Evolutionary conservation across 2,329 filamentous ascomycete genomes (phyloP).

Genomic region (Aspergillus viridinutans): DNA sequence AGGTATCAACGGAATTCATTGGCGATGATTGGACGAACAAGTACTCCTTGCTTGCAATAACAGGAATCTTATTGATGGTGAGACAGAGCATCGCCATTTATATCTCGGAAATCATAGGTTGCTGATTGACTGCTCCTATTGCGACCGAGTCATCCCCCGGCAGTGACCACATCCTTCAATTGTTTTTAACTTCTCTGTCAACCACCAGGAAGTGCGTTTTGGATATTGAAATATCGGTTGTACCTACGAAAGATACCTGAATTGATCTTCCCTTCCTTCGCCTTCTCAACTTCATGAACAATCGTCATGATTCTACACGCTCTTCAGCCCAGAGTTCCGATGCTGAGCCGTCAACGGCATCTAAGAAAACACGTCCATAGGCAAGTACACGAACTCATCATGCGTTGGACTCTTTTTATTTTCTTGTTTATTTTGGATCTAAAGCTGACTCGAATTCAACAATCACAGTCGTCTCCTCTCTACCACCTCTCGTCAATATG

Average conservation of each 20-base stretch:
- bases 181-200: not conserved
- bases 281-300: not conserved
- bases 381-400: not conserved
- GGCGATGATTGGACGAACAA: too few species aligned
- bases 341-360: not conserved
- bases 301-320: not conserved
- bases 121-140: not conserved
- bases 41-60: not conserved
- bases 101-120: not conserved
- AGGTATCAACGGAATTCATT: too few species aligned
- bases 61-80: not conserved
- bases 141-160: not conserved
- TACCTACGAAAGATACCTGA: not conserved
- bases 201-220: not conserved
- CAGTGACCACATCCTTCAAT: not conserved
- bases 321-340: not conserved
- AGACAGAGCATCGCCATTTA: not conserved
- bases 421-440: not conserved
- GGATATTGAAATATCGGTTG: not conserved
- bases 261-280: not conserved
- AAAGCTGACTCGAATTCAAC: not conserved
- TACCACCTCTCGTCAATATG: constrained; percentile 46
- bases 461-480: constrained; percentile 31
- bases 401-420: not conserved
- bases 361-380: not conserved